Percentiles rank a stretch among this genome's conserved stretches.
Conservation (phyloP, 129 eudicot genomes). For the Centrapalus pauciflorus region DNA sequence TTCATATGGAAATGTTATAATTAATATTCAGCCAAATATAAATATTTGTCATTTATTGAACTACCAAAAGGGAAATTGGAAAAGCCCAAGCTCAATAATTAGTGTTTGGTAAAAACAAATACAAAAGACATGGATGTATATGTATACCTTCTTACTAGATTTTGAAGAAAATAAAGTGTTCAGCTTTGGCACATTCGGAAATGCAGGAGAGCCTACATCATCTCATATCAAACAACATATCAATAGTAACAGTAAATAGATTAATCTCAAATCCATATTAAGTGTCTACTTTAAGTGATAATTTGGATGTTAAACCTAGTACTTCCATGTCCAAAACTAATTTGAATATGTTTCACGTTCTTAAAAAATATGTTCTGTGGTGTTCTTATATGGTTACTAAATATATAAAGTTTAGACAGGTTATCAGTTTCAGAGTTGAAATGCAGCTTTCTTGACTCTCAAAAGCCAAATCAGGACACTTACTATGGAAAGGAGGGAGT, state of each 20-base stretch:
- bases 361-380: neutral
- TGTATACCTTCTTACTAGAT: slow-evolving; percentile 54
- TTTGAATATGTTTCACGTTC: neutral
- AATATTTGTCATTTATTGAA: neutral
- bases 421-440: neutral
- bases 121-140: neutral
- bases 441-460: slow-evolving; percentile 1
- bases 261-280: neutral
- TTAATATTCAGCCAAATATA: neutral
- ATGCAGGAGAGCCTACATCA: slow-evolving; percentile 37
- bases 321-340: neutral
- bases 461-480: slow-evolving; percentile 1
- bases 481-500: slow-evolving; percentile 5
- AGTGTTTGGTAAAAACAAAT: neutral
- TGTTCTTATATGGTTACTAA: neutral
- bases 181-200: slow-evolving; percentile 26
- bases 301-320: neutral
- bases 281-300: neutral
- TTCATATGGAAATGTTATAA: too few species aligned
- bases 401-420: neutral
- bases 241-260: neutral
- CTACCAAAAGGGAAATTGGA: neutral
- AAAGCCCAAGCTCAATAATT: neutral
- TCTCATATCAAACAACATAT: neutral
- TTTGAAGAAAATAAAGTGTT: slow-evolving; percentile 42